A percentile compares a stretch with the other conserved stretches of the same genome.
Evolutionary conservation across 2,329 filamentous ascomycete genomes (phyloP).

Genomic region (Epichloe scottii): DNA sequence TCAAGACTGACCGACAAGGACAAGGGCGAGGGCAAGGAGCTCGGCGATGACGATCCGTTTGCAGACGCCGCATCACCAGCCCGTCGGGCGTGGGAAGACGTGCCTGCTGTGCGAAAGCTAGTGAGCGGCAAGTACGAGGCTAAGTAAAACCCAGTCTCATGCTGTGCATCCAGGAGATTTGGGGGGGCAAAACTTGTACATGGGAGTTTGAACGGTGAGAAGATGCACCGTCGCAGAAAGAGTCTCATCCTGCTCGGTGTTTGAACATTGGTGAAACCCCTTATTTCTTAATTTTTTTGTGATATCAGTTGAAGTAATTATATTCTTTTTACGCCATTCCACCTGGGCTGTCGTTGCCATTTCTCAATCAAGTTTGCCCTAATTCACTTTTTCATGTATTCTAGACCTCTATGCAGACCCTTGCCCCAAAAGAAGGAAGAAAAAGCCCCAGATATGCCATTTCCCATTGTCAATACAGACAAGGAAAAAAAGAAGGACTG

Average conservation of each 20-base stretch:
- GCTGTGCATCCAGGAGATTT: background rate
- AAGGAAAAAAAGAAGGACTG: too few relatives aligned
- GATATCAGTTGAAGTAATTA: constrained; percentile 1
- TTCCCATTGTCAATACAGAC: too few relatives aligned
- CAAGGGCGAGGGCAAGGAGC: constrained; percentile 44
- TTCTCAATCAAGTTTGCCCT: too few relatives aligned
- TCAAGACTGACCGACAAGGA: constrained; percentile 37
- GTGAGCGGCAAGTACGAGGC: constrained; percentile 66
- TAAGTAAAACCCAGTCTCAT: constrained; percentile 6
- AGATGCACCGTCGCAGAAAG: background rate
- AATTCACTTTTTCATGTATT: too few relatives aligned
- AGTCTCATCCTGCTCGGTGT: background rate
- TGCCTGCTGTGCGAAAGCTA: constrained; percentile 54
- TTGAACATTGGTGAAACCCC: background rate
- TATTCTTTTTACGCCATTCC: background rate
- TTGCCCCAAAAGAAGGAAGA: too few relatives aligned
- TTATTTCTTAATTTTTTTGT: constrained; percentile 2
- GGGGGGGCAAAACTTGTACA: background rate
- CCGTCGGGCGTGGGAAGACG: constrained; percentile 47
- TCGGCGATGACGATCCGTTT: constrained; percentile 51
- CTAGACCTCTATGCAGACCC: too few relatives aligned
- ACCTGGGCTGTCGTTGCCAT: too few relatives aligned
- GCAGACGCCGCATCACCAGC: constrained; percentile 33
- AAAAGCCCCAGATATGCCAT: too few relatives aligned
- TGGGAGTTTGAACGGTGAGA: background rate